These are phyloP conservation scores for Moesziomyces antarcticus DNA, from an alignment of 1,284 basidiomycete species.

Conservation along the genomic window DNA sequence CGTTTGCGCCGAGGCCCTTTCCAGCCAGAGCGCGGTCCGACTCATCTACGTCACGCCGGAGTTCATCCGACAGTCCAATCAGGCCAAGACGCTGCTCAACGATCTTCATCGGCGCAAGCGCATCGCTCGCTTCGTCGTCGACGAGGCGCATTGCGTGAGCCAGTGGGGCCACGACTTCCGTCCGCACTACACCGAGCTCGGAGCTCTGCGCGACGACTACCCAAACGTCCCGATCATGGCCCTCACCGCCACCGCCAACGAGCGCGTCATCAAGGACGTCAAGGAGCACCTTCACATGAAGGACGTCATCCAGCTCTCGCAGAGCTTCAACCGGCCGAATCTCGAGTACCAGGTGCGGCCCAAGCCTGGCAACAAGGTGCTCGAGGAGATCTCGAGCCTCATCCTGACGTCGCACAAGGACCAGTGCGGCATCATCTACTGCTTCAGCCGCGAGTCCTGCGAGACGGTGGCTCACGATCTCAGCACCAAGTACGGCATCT, in stretches of 20 bases:
- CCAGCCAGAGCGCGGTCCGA: slow-evolving; percentile 68
- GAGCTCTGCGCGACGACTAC: slow-evolving; percentile 77
- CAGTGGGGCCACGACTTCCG: slow-evolving; percentile 87
- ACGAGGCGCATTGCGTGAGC: slow-evolving; percentile 92
- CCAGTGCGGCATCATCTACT: slow-evolving; percentile 89
- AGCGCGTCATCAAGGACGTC: slow-evolving; percentile 82
- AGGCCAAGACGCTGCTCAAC: slow-evolving; percentile 74
- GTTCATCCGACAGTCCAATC: slow-evolving; percentile 69
- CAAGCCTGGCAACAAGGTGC: slow-evolving; percentile 71
- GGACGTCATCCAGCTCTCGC: slow-evolving; percentile 70
- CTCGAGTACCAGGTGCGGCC: slow-evolving; percentile 79
- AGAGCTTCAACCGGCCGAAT: slow-evolving; percentile 94
- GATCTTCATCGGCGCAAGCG: slow-evolving; percentile 74
- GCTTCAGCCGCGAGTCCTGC: slow-evolving; percentile 77
- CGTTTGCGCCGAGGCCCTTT: slow-evolving; percentile 70
- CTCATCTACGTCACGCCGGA: slow-evolving; percentile 96
- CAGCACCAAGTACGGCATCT: slow-evolving; percentile 73
- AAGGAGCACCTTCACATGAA: slow-evolving; percentile 76
- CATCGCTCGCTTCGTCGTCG: slow-evolving; percentile 90
- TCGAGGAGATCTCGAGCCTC: slow-evolving; percentile 78
- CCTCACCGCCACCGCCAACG: slow-evolving; percentile 90
- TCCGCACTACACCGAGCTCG: slow-evolving; percentile 72
- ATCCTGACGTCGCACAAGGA: slow-evolving; percentile 75
- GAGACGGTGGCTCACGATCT: slow-evolving; percentile 81
- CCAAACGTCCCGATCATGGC: slow-evolving; percentile 91